These are phyloP conservation scores for Didymella lethalis DNA, from an alignment of 2,329 filamentous ascomycete species.

Conservation along the genomic window DNA sequence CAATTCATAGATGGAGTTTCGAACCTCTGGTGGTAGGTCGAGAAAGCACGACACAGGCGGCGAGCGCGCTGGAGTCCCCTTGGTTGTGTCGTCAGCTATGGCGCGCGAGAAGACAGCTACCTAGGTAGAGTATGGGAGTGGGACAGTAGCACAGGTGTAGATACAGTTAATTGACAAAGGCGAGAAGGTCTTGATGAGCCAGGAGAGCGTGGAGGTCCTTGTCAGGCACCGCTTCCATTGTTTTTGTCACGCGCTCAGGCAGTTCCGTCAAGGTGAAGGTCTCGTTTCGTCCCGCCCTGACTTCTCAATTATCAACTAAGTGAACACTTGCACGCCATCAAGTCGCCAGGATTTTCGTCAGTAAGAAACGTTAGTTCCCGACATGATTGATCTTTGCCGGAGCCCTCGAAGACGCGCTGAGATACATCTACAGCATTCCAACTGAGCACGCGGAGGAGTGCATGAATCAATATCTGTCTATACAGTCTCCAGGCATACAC, in stretches of 20 bases:
- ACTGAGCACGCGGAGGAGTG: too few species aligned
- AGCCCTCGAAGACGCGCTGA: too few species aligned
- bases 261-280: not conserved
- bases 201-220: not conserved
- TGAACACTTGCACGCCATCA: too few species aligned
- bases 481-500: too few species aligned
- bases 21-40: constrained; percentile 3
- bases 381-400: too few species aligned
- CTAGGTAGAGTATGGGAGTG: not conserved
- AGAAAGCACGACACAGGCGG: not conserved
- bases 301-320: too few species aligned
- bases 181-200: not conserved
- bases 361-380: too few species aligned
- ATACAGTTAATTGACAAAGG: not conserved
- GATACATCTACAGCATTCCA: too few species aligned
- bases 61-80: not conserved
- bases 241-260: not conserved
- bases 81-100: not conserved
- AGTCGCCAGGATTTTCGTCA: too few species aligned
- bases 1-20: constrained; percentile 2
- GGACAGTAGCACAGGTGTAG: not conserved
- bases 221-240: too few species aligned
- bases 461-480: too few species aligned
- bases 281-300: not conserved
- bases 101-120: not conserved